phyloP scores from a whole-genome alignment of 1,139 yeast genomes.

The Eremothecium coryli region DNA sequence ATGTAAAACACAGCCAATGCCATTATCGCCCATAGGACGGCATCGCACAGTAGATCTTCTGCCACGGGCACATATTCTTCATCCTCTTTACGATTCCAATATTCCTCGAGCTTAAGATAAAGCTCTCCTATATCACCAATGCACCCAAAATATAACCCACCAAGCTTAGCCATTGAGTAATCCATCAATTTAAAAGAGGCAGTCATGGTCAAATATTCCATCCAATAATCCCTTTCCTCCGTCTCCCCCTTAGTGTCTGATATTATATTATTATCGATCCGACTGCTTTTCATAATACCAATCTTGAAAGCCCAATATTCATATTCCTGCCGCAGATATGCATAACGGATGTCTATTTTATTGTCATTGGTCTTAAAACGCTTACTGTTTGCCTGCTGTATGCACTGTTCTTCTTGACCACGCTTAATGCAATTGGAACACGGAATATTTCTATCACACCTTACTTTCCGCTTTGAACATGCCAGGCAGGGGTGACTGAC shows the following conservation, averaged over 20 bases:
- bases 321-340: constrained; percentile 25
- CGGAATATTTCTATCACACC: constrained; percentile 29
- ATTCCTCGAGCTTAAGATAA: constrained; percentile 20
- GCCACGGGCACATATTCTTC: constrained; percentile 6
- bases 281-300: constrained; percentile 18
- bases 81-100: constrained; percentile 18
- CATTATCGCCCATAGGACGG: constrained; percentile 26
- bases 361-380: constrained; percentile 2
- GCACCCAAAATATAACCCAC: constrained; percentile 27
- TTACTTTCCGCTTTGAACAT: constrained; percentile 25
- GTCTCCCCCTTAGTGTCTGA: constrained; percentile 9
- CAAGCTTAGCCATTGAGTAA: constrained; percentile 26
- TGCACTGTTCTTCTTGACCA: constrained; percentile 24
- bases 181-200: constrained; percentile 22
- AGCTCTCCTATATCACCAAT: constrained; percentile 27
- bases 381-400: constrained; percentile 6
- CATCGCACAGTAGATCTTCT: constrained; percentile 22
- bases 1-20: constrained; percentile 24
- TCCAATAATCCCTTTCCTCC: constrained; percentile 13
- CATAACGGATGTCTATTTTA: constrained; percentile 11
- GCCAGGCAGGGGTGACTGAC: constrained; percentile 18
- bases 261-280: constrained; percentile 2
- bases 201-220: constrained; percentile 13
- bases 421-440: constrained; percentile 27
- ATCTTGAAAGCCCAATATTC: constrained; percentile 24